Percentiles rank a stretch among this genome's conserved stretches.
phyloP scores from a whole-genome alignment of 441 rosid genomes.

The Kokia cookei region DNA sequence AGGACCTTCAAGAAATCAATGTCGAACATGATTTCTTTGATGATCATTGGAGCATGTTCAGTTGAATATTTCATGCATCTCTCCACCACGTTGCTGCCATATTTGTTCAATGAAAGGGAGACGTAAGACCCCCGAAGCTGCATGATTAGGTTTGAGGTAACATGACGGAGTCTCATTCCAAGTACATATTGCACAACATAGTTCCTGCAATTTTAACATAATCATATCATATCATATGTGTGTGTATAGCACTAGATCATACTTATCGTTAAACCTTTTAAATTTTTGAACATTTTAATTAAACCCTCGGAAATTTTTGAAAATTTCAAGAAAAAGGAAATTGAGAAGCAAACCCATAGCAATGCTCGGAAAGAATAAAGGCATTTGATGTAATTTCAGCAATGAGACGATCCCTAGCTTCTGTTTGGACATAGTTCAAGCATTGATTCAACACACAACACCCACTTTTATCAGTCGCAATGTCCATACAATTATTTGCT shows the following conservation, averaged over 20 bases:
- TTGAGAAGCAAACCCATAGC: constrained; percentile 28
- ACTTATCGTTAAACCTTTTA: no score
- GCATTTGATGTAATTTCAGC: constrained; percentile 18
- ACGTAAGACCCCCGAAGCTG: constrained; percentile 23
- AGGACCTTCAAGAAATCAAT: constrained; percentile 14
- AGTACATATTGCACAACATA: constrained; percentile 46
- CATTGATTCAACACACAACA: constrained; percentile 35
- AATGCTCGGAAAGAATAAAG: constrained; percentile 23
- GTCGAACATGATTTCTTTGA: constrained; percentile 24
- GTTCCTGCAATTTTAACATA: constrained; percentile 23
- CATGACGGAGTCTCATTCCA: constrained; percentile 5
- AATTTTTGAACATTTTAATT: no score
- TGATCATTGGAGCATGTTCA: constrained; percentile 9
- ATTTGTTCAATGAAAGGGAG: constrained; percentile 31
- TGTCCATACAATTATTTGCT: constrained; percentile 15
- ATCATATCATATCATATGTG: no score
- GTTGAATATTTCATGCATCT: constrained; percentile 23
- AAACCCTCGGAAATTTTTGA: no score
- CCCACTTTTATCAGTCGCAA: constrained; percentile 38
- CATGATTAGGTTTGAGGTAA: constrained; percentile 4
- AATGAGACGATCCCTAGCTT: constrained; percentile 16
- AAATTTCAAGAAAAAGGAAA: neutral
- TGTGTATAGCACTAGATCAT: no score
- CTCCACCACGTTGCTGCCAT: constrained; percentile 49
- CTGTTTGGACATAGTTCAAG: constrained; percentile 7